Evolutionary conservation across 805 yeast genomes (phyloP).

Genomic region (Scheffersomyces amazonensis): DNA sequence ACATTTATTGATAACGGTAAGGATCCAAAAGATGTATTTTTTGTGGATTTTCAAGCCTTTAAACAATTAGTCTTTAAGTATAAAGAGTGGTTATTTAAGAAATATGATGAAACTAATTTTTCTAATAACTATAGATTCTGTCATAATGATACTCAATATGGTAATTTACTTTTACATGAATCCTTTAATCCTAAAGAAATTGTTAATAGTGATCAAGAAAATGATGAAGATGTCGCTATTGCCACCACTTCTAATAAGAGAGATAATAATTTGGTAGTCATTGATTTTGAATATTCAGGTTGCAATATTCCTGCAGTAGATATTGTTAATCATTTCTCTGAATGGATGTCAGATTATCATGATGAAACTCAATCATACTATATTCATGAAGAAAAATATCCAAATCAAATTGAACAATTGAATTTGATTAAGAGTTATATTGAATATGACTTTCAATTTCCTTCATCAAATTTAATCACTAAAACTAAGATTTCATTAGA

Average conservation of each 20-base stretch:
- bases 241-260: constrained; percentile 28
- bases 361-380: constrained; percentile 50
- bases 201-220: constrained; percentile 11
- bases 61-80: constrained; percentile 49
- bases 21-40: constrained; percentile 35
- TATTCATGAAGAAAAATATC: constrained; percentile 58
- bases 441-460: constrained; percentile 49
- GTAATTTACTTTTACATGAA: constrained; percentile 71
- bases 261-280: constrained; percentile 71
- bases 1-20: constrained; percentile 28
- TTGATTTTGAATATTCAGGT: constrained; percentile 95
- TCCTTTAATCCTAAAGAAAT: constrained; percentile 51
- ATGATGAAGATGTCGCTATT: constrained; percentile 9
- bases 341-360: constrained; percentile 96
- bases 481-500: constrained; percentile 9
- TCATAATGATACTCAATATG: constrained; percentile 97
- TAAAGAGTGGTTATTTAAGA: constrained; percentile 55
- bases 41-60: constrained; percentile 50
- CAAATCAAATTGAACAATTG: constrained; percentile 63
- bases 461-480: constrained; percentile 27
- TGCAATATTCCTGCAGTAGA: constrained; percentile 87
- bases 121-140: constrained; percentile 68
- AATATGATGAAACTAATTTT: constrained; percentile 45
- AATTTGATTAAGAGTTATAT: constrained; percentile 78
- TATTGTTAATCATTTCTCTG: constrained; percentile 88